These are phyloP conservation scores for Trichophyton rubrum DNA, from an alignment of 2,329 filamentous ascomycete genomes.

Conservation along the genomic window DNA sequence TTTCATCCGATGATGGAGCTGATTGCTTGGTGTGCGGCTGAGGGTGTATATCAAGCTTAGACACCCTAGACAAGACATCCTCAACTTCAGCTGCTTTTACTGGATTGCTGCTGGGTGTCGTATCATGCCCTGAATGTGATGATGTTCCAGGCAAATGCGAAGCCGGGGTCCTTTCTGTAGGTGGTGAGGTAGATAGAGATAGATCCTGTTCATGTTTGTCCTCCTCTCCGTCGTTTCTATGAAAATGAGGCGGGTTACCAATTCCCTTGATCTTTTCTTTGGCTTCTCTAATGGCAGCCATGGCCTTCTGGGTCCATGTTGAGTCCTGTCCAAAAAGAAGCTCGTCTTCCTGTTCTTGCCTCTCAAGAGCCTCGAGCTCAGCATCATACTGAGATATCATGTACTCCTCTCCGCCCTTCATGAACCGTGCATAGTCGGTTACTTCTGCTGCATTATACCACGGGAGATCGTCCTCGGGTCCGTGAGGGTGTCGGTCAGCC, in stretches of 20 bases:
- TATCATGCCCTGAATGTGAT: slow-evolving; percentile 10
- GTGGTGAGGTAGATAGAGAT: slow-evolving; percentile 37
- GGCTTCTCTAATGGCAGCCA: slow-evolving; percentile 57
- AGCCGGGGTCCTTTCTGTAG: slow-evolving; percentile 36
- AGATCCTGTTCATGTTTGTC: slow-evolving; percentile 12
- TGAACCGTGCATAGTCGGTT: slow-evolving; percentile 84
- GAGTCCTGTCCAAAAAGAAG: slow-evolving; percentile 81
- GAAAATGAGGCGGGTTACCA: slow-evolving; percentile 48
- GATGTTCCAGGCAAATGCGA: slow-evolving; percentile 33
- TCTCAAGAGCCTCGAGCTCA: slow-evolving; percentile 61
- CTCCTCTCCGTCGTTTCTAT: slow-evolving; percentile 37
- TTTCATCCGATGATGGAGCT: background rate
- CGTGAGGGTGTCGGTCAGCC: slow-evolving; percentile 29
- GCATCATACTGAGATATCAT: slow-evolving; percentile 68
- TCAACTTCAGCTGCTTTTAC: slow-evolving; percentile 4
- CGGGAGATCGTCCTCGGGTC: slow-evolving; percentile 63
- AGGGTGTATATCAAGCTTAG: slow-evolving; percentile 8
- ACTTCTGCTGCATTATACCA: slow-evolving; percentile 95
- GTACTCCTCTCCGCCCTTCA: slow-evolving; percentile 86
- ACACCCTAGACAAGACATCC: slow-evolving; percentile 9
- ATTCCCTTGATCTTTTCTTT: slow-evolving; percentile 63
- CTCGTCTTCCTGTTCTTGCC: slow-evolving; percentile 79
- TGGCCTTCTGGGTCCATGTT: slow-evolving; percentile 41
- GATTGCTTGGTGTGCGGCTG: background rate
- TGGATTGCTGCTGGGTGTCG: slow-evolving; percentile 5